Conservation (phyloP, 2,329 filamentous ascomycete species). For the Venturia effusa region DNA sequence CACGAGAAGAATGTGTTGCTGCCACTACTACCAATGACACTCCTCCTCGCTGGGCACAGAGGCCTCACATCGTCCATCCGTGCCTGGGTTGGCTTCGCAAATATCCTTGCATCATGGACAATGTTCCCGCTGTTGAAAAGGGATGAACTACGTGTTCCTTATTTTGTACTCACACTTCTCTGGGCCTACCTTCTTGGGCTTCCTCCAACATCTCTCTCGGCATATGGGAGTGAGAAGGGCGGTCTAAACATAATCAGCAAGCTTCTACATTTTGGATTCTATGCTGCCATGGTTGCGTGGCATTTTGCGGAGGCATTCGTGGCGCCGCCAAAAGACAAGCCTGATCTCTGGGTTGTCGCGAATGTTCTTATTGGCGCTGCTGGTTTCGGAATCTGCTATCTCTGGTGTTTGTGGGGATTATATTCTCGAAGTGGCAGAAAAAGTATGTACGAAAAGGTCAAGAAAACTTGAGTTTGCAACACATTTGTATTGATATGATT, state of each 20-base stretch:
- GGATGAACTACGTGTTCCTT: constrained; percentile 75
- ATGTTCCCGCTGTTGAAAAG: constrained; percentile 84
- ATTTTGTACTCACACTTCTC: constrained; percentile 70
- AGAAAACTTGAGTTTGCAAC: neutral
- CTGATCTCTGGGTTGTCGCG: constrained; percentile 86
- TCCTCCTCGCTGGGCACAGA: constrained; percentile 67
- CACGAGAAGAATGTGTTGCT: constrained; percentile 96
- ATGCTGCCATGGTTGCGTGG: constrained; percentile 68
- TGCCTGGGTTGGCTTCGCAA: constrained; percentile 93
- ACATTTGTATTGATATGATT: neutral
- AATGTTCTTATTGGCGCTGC: constrained; percentile 80
- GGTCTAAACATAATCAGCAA: constrained; percentile 49
- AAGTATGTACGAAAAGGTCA: constrained; percentile 11
- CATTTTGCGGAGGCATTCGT: constrained; percentile 65
- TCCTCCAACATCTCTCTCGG: constrained; percentile 62
- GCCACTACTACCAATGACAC: constrained; percentile 84
- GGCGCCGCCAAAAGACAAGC: constrained; percentile 60
- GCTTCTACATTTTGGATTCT: constrained; percentile 59
- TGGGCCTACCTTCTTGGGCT: constrained; percentile 89
- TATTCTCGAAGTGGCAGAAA: constrained; percentile 45
- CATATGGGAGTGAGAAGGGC: constrained; percentile 44
- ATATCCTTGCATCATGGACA: constrained; percentile 81
- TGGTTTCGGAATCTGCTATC: constrained; percentile 77
- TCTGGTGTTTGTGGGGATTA: constrained; percentile 77
- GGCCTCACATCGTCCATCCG: constrained; percentile 67